phyloP scores from a whole-genome alignment of 768 basidiomycete species.

The Pilatotrama ljubarskyi region DNA sequence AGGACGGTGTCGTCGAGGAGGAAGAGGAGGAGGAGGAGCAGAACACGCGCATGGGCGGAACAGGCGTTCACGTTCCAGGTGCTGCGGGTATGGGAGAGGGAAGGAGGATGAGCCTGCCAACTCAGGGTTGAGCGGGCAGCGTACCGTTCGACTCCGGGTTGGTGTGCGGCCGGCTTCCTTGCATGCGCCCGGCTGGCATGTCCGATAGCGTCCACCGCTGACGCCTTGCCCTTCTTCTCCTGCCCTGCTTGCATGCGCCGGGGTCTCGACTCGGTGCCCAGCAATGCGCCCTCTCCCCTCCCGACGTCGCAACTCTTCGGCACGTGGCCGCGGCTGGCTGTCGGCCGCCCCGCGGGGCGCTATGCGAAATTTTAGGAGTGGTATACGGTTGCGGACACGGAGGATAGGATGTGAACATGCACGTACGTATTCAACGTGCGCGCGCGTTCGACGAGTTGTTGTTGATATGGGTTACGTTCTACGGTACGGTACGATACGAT shows the following conservation, averaged over 20 bases:
- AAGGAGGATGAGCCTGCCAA: constrained; percentile 11
- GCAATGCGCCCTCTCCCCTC: neutral
- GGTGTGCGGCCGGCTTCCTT: too few relatives aligned
- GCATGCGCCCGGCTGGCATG: too few relatives aligned
- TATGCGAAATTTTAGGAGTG: neutral
- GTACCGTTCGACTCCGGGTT: too few relatives aligned
- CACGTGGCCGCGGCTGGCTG: neutral
- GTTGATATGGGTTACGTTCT: neutral
- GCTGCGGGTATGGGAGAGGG: neutral
- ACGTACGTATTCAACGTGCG: neutral
- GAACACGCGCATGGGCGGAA: neutral
- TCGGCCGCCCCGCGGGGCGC: neutral
- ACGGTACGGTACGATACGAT: neutral
- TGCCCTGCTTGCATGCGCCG: neutral
- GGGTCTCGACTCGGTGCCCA: neutral
- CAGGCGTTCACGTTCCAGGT: neutral
- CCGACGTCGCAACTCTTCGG: neutral
- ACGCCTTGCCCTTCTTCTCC: neutral
- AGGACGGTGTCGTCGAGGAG: constrained; percentile 5
- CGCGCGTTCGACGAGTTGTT: neutral
- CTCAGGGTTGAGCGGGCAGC: neutral
- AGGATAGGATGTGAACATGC: neutral
- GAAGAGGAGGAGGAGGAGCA: constrained; percentile 4
- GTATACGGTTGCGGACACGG: constrained; percentile 1
- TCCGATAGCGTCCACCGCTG: too few relatives aligned